Evolutionary conservation across 2,329 filamentous ascomycete genomes (phyloP).

Genomic region (Sarocladiaceae sp.): DNA sequence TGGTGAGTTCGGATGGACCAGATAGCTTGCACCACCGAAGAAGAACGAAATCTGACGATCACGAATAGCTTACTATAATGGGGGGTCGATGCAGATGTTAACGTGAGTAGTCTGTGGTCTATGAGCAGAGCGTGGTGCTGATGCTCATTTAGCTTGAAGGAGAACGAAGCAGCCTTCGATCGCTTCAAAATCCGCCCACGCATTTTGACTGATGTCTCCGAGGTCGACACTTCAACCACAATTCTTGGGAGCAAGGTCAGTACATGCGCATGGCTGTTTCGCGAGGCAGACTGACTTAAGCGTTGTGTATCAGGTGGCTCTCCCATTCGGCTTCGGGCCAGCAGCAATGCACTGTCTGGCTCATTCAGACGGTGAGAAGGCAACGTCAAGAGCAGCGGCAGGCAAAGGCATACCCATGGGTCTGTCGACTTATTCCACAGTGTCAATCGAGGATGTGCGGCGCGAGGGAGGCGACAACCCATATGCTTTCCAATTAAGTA

Average conservation of each 20-base stretch:
- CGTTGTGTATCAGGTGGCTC: slow-evolving; percentile 21
- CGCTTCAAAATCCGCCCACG: slow-evolving; percentile 43
- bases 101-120: slow-evolving; percentile 13
- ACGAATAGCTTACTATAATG: slow-evolving; percentile 49
- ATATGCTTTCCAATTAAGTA: slow-evolving; percentile 51
- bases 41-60: background rate
- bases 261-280: no score
- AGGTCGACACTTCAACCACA: slow-evolving; percentile 16
- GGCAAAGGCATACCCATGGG: slow-evolving; percentile 27
- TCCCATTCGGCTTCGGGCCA: slow-evolving; percentile 42
- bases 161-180: slow-evolving; percentile 49
- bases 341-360: background rate
- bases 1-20: background rate
- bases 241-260: slow-evolving; percentile 20
- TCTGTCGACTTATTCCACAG: slow-evolving; percentile 13
- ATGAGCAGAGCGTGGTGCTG: background rate
- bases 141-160: slow-evolving; percentile 40
- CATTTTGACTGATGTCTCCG: slow-evolving; percentile 19
- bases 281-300: background rate
- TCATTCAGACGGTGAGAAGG: slow-evolving; percentile 39
- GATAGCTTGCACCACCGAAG: background rate
- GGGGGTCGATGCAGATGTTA: slow-evolving; percentile 46
- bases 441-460: slow-evolving; percentile 36
- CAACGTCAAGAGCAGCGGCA: slow-evolving; percentile 41
- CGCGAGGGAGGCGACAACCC: slow-evolving; percentile 32